Percentiles rank a stretch among this genome's conserved stretches.
Conservation (phyloP, 1,139 yeast genomes). For the Pneumocystis murina region DNA sequence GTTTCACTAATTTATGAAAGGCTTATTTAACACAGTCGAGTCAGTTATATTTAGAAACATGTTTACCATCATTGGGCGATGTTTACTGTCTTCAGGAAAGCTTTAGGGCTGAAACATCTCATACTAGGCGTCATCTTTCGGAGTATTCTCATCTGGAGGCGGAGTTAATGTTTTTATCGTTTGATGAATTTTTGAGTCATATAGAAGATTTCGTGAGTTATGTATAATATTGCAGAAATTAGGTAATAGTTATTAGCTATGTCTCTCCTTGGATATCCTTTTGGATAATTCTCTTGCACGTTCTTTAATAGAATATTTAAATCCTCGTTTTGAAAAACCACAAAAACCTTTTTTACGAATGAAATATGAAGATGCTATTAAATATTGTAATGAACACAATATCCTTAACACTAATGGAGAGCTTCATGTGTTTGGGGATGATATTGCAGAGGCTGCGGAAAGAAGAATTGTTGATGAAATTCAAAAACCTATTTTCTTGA, state of each 20-base stretch:
- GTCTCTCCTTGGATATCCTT: slow-evolving; percentile 55
- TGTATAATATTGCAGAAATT: neutral
- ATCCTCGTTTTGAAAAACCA: slow-evolving; percentile 82
- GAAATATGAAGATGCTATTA: slow-evolving; percentile 80
- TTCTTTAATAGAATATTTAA: slow-evolving; percentile 73
- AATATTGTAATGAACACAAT: slow-evolving; percentile 92
- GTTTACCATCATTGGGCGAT: slow-evolving; percentile 91
- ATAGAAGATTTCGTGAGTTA: slow-evolving; percentile 45
- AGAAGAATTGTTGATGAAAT: slow-evolving; percentile 94
- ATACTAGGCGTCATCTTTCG: slow-evolving; percentile 93
- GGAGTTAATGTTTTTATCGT: slow-evolving; percentile 73
- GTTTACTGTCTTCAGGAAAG: slow-evolving; percentile 96
- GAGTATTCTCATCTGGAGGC: slow-evolving; percentile 96
- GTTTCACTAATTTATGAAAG: slow-evolving; percentile 26
- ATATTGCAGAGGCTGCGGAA: slow-evolving; percentile 98
- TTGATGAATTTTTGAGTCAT: slow-evolving; percentile 74
- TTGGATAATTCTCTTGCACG: slow-evolving; percentile 85
- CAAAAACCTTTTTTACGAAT: slow-evolving; percentile 75
- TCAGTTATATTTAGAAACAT: slow-evolving; percentile 90
- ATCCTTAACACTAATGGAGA: slow-evolving; percentile 68
- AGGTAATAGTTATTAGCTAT: slow-evolving; percentile 24
- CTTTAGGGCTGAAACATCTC: slow-evolving; percentile 97
- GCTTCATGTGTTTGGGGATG: slow-evolving; percentile 90
- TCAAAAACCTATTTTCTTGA: slow-evolving; percentile 80
- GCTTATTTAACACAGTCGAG: slow-evolving; percentile 95